These are phyloP conservation scores for Phytophthora idaei DNA, from an alignment of 352 stramenopile genomes.

Conservation along the genomic window DNA sequence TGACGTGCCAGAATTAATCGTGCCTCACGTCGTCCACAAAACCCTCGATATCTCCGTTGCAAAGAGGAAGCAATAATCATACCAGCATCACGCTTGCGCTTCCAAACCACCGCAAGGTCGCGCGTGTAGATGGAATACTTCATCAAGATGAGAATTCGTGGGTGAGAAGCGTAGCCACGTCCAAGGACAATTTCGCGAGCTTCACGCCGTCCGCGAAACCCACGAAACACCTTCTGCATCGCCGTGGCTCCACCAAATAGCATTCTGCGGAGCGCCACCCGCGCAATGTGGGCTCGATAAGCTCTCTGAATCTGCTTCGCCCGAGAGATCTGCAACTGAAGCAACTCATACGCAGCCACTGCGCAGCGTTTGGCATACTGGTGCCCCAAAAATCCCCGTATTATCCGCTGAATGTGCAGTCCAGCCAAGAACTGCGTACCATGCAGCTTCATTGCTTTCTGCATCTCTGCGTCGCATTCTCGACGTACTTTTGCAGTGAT, in stretches of 20 bases:
- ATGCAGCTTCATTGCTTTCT: conserved; percentile 19
- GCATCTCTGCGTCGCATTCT: conserved; percentile 22
- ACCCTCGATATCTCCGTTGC: conserved; percentile 57
- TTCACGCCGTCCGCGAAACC: conserved; percentile 42
- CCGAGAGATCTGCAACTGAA: conserved; percentile 28
- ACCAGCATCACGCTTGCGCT: conserved; percentile 58
- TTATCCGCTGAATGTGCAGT: conserved; percentile 47
- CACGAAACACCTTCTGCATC: conserved; percentile 66
- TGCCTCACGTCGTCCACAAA: conserved; percentile 48
- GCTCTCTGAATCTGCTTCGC: conserved; percentile 54
- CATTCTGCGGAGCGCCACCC: conserved; percentile 44
- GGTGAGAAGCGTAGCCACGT: conserved; percentile 43
- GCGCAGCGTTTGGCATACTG: conserved; percentile 20
- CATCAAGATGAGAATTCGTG: conserved; percentile 59
- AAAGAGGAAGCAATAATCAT: conserved; percentile 40
- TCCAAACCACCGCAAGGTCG: conserved; percentile 59
- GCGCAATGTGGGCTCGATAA: conserved; percentile 58
- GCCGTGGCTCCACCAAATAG: conserved; percentile 44
- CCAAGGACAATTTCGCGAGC: conserved; percentile 46
- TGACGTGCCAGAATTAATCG: conserved; percentile 31
- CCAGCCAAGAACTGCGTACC: conserved; percentile 21
- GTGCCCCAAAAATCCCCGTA: conserved; percentile 52
- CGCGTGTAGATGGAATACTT: conserved; percentile 61
- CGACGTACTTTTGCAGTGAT: conserved; percentile 14
- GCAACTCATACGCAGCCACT: conserved; percentile 27